Evolutionary conservation across 768 basidiomycete species (phyloP), one percentile per base, ranked within the genome.

Genomic region (Saitozyma sp.): DNA sequence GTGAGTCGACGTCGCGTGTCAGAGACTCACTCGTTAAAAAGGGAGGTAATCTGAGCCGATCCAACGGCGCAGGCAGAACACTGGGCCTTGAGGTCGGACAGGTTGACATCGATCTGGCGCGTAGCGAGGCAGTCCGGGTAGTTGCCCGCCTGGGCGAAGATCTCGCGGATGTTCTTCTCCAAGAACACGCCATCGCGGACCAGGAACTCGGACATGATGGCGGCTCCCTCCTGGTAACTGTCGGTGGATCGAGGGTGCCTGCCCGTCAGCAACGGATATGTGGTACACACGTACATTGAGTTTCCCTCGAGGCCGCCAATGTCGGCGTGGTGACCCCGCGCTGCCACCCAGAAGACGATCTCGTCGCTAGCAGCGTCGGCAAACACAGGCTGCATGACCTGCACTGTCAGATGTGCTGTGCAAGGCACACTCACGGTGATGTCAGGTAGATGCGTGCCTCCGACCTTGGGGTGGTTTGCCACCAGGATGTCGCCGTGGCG

Each of bases 271-370:
- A n/a, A n/a, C n/a, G n/a, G n/a, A n/a, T n/a, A n/a, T n/a, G n/a
- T n/a, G n/a, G n/a, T n/a, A n/a, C n/a, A n/a, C n/a, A n/a, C n/a
- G n/a, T n/a, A n/a, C 94, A 97, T 98, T 42, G 90, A 92, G 10
- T 78, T 92, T 6, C 93, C 91, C 2, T 92, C 83, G 65, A 95
- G 92, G 17, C 71, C 71, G 17, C 71, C 71, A 39, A 73, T 67
- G 80, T 95, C 92, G 6, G 92, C 91, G 79, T 96, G 93, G 76
- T 97, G 93, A n/a, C 64, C 93, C 56, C 93, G 85, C 11, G 92
- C 92, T 13, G 93, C 94, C 8, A 91, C 93, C 62, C 66, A 73
- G 61, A 73, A 73, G 17, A 73, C 62, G 38, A 93, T 91, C 68
- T n/a, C n/a, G n/a, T n/a, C n/a, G n/a, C n/a, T n/a, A n/a, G n/a